phyloP scores from a whole-genome alignment of 768 basidiomycete species.

The Auriscalpium orientale region DNA sequence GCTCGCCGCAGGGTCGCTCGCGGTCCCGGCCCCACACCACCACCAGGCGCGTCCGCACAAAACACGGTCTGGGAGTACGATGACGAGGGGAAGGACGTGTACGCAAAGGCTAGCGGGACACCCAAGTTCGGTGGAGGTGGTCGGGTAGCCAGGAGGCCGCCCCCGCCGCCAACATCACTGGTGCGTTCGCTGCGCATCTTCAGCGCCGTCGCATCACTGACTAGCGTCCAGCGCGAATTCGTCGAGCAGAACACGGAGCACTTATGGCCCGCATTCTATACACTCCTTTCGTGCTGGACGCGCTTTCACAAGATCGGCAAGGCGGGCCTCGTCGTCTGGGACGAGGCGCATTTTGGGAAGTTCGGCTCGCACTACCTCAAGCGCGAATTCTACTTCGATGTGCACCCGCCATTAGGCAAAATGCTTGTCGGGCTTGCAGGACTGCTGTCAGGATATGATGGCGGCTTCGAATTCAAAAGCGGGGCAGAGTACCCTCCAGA shows the following conservation, averaged over 20 bases:
- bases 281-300: constrained; percentile 90
- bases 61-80: constrained; percentile 33
- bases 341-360: constrained; percentile 99
- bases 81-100: constrained; percentile 64
- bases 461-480: constrained; percentile 89
- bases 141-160: constrained; percentile 39
- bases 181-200: constrained; percentile 13
- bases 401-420: constrained; percentile 97
- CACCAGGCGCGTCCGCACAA: constrained; percentile 12
- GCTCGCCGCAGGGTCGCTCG: constrained; percentile 36
- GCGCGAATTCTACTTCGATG: constrained; percentile 98
- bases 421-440: constrained; percentile 97
- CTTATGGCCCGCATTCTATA: constrained; percentile 77
- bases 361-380: constrained; percentile 98
- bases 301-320: constrained; percentile 90
- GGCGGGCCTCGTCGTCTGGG: constrained; percentile 87
- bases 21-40: constrained; percentile 26
- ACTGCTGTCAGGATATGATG: constrained; percentile 84
- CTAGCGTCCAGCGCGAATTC: constrained; percentile 53
- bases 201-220: not conserved
- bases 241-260: constrained; percentile 73
- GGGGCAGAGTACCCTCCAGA: constrained; percentile 75
- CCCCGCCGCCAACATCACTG: constrained; percentile 49
- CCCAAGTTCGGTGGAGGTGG: constrained; percentile 40
- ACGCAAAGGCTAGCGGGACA: constrained; percentile 34